phyloP scores from a whole-genome alignment of 225 moss, liverwort and hornwort genomes.

The Physcomitrium patens region DNA sequence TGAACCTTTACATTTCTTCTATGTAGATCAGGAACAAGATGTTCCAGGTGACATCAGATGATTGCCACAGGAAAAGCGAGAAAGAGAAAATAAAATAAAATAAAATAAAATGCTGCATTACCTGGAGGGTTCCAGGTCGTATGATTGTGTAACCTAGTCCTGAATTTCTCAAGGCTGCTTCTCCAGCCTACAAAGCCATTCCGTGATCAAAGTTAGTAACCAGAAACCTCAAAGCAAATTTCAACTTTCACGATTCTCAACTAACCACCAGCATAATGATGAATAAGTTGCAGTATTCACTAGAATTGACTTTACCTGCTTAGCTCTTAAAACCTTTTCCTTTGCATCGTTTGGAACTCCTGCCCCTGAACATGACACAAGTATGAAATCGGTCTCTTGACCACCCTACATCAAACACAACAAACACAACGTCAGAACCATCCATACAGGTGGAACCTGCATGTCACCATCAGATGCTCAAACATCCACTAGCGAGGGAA shows the following conservation, averaged over 20 bases:
- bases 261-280: background rate
- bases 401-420: slow-evolving; percentile 59
- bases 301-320: slow-evolving; percentile 50
- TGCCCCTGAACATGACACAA: slow-evolving; percentile 82
- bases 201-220: background rate
- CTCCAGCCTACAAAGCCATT: slow-evolving; percentile 61
- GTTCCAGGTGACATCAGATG: background rate
- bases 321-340: slow-evolving; percentile 72
- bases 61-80: background rate
- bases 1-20: background rate
- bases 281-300: background rate
- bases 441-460: slow-evolving; percentile 3
- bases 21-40: background rate
- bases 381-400: slow-evolving; percentile 83
- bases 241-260: background rate
- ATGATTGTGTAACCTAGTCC: slow-evolving; percentile 85
- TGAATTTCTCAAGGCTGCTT: slow-evolving; percentile 78
- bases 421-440: slow-evolving; percentile 4
- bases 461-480: background rate
- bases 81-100: background rate
- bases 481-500: background rate
- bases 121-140: slow-evolving; percentile 85
- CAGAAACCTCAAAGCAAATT: background rate
- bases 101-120: slow-evolving; percentile 20
- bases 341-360: slow-evolving; percentile 57